phyloP scores from a whole-genome alignment of 2,329 filamentous ascomycete genomes.

The Epichloe aotearoae region DNA sequence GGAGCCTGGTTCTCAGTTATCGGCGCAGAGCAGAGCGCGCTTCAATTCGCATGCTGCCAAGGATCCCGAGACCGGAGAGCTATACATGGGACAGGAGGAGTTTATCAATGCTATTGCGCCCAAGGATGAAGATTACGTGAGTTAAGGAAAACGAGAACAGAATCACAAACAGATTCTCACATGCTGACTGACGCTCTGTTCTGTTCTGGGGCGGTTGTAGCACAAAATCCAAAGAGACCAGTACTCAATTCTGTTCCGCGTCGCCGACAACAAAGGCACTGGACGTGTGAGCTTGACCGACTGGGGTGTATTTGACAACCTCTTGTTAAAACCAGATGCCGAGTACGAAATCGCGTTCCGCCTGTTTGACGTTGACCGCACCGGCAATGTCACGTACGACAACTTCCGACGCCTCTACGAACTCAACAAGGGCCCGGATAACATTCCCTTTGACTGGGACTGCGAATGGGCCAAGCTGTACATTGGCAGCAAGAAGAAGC shows the following conservation, averaged over 20 bases:
- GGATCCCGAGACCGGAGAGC: conserved; percentile 62
- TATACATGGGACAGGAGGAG: conserved; percentile 69
- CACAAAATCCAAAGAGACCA: conserved; percentile 97
- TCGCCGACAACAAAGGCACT: conserved; percentile 66
- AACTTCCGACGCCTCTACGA: conserved; percentile 78
- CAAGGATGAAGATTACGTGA: conserved; percentile 77
- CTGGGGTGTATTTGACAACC: conserved; percentile 88
- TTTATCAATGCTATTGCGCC: conserved; percentile 89
- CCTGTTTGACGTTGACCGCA: conserved; percentile 78
- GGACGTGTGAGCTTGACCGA: conserved; percentile 70
- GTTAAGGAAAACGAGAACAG: conserved; percentile 20
- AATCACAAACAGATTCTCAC: background rate
- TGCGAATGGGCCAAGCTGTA: conserved; percentile 95
- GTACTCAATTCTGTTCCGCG: conserved; percentile 82
- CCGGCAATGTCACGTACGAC: conserved; percentile 78
- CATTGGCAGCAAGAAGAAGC: conserved; percentile 73
- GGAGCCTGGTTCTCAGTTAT: conserved; percentile 44
- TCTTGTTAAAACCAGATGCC: conserved; percentile 85
- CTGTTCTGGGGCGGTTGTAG: conserved; percentile 31
- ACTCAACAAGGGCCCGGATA: conserved; percentile 71
- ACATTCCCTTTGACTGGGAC: conserved; percentile 91
- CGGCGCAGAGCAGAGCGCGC: conserved; percentile 58
- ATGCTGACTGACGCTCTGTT: background rate
- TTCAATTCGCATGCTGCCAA: conserved; percentile 67
- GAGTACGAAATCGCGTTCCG: conserved; percentile 99